A percentile compares a stretch with the other conserved stretches of the same genome.
These are phyloP conservation scores for Chamaecyparis obtusa DNA, from an alignment of 75 land plant genomes.

Conservation along the genomic window DNA sequence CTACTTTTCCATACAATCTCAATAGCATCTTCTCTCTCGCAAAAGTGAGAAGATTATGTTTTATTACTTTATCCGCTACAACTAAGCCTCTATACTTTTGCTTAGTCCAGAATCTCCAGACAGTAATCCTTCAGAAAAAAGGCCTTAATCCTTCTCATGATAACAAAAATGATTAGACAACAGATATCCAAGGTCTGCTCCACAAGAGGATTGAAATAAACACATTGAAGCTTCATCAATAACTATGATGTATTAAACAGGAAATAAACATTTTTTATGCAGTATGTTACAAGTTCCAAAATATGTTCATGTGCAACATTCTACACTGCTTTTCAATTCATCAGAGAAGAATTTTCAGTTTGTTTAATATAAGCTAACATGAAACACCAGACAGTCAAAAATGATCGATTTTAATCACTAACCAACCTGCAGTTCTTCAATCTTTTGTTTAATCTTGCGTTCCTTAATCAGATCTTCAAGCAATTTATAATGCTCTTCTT, in stretches of 20 bases:
- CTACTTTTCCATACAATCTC: background rate
- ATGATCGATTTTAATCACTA: background rate
- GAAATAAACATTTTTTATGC: background rate
- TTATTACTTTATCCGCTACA: background rate
- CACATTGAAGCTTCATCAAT: background rate
- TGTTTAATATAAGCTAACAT: background rate
- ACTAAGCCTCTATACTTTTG: background rate
- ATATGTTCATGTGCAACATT: background rate
- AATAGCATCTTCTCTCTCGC: background rate
- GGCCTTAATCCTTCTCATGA: background rate
- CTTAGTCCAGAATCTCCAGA: background rate
- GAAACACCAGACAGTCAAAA: background rate
- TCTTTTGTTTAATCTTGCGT: conserved; percentile 63
- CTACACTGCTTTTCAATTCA: background rate
- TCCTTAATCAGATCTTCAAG: conserved; percentile 53
- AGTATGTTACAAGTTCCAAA: background rate
- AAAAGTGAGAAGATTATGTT: background rate
- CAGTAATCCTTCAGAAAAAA: background rate
- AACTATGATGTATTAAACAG: background rate
- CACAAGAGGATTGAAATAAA: background rate
- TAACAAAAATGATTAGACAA: background rate
- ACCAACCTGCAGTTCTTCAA: conserved; percentile 84
- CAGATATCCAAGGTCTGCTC: background rate
- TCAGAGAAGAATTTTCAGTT: background rate
- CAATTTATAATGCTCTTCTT: conserved; percentile 78